phyloP scores from a whole-genome alignment of 257 asterid species.

The Jacaranda copaia region DNA sequence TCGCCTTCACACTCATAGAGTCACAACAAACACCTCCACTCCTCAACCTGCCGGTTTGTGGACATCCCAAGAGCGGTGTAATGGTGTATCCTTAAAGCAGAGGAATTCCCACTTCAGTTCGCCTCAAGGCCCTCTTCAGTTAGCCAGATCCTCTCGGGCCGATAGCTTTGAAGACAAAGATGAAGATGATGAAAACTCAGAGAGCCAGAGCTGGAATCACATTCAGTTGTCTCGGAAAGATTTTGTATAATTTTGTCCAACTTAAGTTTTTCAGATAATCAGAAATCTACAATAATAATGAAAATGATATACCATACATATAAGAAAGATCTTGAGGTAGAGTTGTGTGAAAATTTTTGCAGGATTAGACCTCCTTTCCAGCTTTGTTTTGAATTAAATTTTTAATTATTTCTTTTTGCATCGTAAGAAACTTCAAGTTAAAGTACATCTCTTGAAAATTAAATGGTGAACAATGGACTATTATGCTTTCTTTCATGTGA shows the following conservation, averaged over 20 bases:
- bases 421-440: slow-evolving; percentile 3
- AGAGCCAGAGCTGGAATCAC: too few relatives aligned
- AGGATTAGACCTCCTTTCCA: slow-evolving; percentile 54
- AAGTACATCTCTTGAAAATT: slow-evolving; percentile 9
- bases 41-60: too few relatives aligned
- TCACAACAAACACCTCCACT: too few relatives aligned
- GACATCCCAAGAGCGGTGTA: too few relatives aligned
- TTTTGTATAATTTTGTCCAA: slow-evolving; percentile 28
- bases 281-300: slow-evolving; percentile 32
- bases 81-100: too few relatives aligned
- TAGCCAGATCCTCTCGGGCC: slow-evolving; percentile 45
- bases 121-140: too few relatives aligned
- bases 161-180: slow-evolving; percentile 47
- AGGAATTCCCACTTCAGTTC: too few relatives aligned
- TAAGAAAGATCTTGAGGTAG: slow-evolving; percentile 48
- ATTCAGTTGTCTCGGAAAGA: slow-evolving; percentile 33
- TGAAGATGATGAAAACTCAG: slow-evolving; percentile 59
- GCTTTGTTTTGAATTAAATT: slow-evolving; percentile 26
- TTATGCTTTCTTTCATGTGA: not conserved
- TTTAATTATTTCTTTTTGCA: slow-evolving; percentile 10
- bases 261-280: slow-evolving; percentile 58
- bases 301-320: slow-evolving; percentile 35
- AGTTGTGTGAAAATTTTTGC: slow-evolving; percentile 63
- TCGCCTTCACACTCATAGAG: too few relatives aligned
- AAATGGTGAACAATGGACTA: not conserved